Percentiles rank a stretch among this genome's conserved stretches.
Evolutionary conservation across 2,329 filamentous ascomycete species (phyloP).

Genomic region (Botrytis fragariae): DNA sequence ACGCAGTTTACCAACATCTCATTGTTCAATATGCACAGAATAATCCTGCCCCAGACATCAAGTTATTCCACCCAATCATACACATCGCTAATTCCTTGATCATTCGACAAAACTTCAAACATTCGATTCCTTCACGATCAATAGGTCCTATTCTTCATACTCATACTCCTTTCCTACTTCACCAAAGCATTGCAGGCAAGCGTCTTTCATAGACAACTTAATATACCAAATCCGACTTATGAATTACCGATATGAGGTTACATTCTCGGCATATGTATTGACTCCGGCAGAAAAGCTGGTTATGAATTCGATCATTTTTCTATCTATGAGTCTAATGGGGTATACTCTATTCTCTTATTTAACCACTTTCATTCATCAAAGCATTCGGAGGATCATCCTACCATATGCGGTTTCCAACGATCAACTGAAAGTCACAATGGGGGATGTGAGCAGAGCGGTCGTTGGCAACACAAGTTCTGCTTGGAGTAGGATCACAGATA

Average conservation of each 20-base stretch:
- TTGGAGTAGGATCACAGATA: conserved; percentile 2
- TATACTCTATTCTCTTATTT: conserved; percentile 20
- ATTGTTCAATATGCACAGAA: not conserved
- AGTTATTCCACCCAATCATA: not conserved
- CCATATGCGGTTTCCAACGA: conserved; percentile 16
- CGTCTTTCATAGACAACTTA: conserved; percentile 4
- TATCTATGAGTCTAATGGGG: conserved; percentile 18
- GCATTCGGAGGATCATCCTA: conserved; percentile 14
- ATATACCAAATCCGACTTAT: conserved; percentile 19
- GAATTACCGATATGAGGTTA: conserved; percentile 46
- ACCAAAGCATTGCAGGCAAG: not conserved
- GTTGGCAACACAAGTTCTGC: not conserved
- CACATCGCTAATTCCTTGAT: too few species aligned
- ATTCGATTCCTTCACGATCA: not conserved
- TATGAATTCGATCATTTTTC: conserved; percentile 42
- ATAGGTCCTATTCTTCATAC: not conserved
- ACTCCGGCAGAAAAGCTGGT: conserved; percentile 44
- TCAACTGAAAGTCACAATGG: conserved; percentile 1
- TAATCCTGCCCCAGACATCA: not conserved
- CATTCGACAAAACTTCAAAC: too few species aligned
- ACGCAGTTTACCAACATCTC: not conserved
- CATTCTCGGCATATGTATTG: conserved; percentile 45
- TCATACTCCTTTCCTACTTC: not conserved
- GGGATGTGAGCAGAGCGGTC: not conserved
- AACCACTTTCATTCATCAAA: conserved; percentile 14